phyloP scores from a whole-genome alignment of 306 rosid species.

The Cercis canadensis region DNA sequence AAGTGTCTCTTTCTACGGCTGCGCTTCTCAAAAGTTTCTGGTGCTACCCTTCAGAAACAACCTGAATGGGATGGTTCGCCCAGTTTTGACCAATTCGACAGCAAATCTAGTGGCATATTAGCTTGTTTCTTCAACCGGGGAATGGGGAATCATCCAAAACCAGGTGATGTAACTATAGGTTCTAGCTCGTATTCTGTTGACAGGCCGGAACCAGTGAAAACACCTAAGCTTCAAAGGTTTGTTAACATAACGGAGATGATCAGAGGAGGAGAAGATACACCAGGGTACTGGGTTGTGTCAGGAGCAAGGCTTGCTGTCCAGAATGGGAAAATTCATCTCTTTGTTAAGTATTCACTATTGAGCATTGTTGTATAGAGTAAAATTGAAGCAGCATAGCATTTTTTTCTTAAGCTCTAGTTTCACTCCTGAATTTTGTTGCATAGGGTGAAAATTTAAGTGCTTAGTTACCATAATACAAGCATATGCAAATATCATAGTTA shows the following conservation, averaged over 20 bases:
- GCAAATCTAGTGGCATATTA: conserved; percentile 24
- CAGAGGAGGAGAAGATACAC: conserved; percentile 69
- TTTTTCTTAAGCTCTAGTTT: too few relatives aligned
- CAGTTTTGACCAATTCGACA: conserved; percentile 7
- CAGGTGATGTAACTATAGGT: conserved; percentile 42
- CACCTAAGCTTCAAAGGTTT: conserved; percentile 64
- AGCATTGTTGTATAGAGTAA: conserved; percentile 12
- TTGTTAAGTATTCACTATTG: conserved; percentile 71
- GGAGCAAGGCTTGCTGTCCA: conserved; percentile 69
- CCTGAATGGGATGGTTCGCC: conserved; percentile 46
- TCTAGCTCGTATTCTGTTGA: conserved; percentile 43
- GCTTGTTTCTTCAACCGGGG: conserved; percentile 32
- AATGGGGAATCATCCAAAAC: conserved; percentile 39
- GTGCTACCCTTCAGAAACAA: conserved; percentile 42
- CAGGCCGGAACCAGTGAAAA: conserved; percentile 44
- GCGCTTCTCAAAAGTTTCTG: conserved; percentile 49
- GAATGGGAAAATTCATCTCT: conserved; percentile 63
- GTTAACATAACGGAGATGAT: conserved; percentile 72
- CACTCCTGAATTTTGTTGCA: too few relatives aligned
- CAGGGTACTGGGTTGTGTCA: conserved; percentile 83
- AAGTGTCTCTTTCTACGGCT: conserved; percentile 50
- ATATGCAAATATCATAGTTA: too few relatives aligned
- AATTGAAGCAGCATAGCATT: too few relatives aligned
- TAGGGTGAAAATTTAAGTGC: too few relatives aligned
- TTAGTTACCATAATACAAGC: too few relatives aligned